Evolutionary conservation across 1,139 yeast species (phyloP), one percentile per base, ranked within the genome.

Genomic region (Pichia sp.): DNA sequence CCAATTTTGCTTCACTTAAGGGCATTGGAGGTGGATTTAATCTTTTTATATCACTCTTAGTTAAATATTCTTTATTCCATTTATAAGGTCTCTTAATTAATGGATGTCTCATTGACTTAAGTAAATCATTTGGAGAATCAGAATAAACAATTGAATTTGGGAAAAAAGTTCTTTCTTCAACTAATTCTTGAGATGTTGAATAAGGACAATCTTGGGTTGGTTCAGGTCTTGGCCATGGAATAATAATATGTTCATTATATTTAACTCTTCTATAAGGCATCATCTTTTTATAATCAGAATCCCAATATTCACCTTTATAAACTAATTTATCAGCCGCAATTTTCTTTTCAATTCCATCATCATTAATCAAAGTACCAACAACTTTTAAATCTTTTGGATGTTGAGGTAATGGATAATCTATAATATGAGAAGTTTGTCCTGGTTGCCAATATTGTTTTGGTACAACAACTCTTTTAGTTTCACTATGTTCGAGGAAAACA

Each of bases 211-310:
- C 85, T 53, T 74, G 75, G 12, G 69, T 66, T 8, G 73, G 70
- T 32, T 79, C 82, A 2, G 95, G 95, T 53, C 78, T 75, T 37
- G 97, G 97, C 95, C 96, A 90, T 46, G 97, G 97, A 44, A 90
- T 79, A 40, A 79, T 78, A 47, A 87, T 68, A 40, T 75, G 71
- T 36, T 77, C 76, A 31, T 69, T 68, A 56, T 87, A 89, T 54
- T 74, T 78, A 16, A 90, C 87, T 53, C 78, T 76, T 66, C 97
- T 78, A 51, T 76, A 76, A 24, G 95, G 95, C 69, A 87, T 68
- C 73, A 84, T 76, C 59, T 73, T 71, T 62, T 81, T 82, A 63
- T 83, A 81, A 55, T 84, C 78, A 41, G 77, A 78, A 61, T 89
- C 96, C 63, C 76, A 90, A 61, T 84, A 82, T 45, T 69, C 66